These are phyloP conservation scores for Pseudogymnoascus sp. DNA, from an alignment of 2,329 filamentous ascomycete species.

Conservation along the genomic window DNA sequence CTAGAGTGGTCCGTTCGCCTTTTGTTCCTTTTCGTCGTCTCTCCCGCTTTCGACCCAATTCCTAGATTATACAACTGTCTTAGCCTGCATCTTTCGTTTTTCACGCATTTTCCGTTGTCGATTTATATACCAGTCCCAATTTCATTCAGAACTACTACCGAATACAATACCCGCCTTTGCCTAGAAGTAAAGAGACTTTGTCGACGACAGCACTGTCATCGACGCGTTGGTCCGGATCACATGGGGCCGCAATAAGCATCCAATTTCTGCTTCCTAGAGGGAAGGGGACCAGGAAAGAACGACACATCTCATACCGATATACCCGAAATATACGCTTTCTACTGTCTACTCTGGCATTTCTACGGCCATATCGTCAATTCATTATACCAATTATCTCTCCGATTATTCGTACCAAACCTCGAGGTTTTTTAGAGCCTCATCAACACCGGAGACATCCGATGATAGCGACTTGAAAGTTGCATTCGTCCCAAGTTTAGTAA, in stretches of 20 bases:
- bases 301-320: constrained; percentile 2
- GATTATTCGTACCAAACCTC: not conserved
- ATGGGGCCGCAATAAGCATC: not conserved
- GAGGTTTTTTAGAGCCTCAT: not conserved
- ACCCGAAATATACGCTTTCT: constrained; percentile 17
- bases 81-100: constrained; percentile 6
- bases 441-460: not conserved
- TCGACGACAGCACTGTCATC: constrained; percentile 28
- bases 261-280: constrained; percentile 9
- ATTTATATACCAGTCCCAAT: not conserved
- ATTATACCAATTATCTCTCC: constrained; percentile 9
- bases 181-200: not conserved
- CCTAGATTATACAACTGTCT: not conserved
- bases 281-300: constrained; percentile 3
- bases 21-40: not conserved
- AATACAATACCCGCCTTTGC: not conserved
- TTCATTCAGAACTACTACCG: not conserved
- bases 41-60: not conserved
- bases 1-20: not conserved
- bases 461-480: not conserved
- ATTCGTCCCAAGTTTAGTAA: constrained; percentile 14
- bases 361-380: not conserved
- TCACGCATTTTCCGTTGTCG: not conserved
- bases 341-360: not conserved
- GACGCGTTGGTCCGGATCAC: constrained; percentile 18